phyloP scores from a whole-genome alignment of 2,329 filamentous ascomycete species.

The Orbilia oligospora region DNA sequence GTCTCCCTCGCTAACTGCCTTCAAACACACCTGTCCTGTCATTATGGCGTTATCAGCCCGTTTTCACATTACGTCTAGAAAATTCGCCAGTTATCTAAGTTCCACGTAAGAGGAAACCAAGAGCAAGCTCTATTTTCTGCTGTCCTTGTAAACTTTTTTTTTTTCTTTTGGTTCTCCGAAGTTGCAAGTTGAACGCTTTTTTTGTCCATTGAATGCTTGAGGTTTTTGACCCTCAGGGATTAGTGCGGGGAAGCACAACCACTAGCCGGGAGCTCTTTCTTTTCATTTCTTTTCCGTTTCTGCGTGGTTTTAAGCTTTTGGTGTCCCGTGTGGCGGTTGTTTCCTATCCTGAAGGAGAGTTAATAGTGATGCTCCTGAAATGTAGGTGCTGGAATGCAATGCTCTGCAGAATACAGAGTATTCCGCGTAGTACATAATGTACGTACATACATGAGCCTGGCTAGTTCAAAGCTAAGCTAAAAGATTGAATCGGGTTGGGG shows the following conservation, averaged over 20 bases:
- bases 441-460: background rate
- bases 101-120: conserved; percentile 33
- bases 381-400: conserved; percentile 10
- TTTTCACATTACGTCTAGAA: conserved; percentile 58
- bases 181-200: conserved; percentile 23
- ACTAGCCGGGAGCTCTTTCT: conserved; percentile 50
- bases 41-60: conserved; percentile 51
- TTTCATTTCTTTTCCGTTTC: conserved; percentile 27
- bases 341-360: conserved; percentile 3
- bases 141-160: conserved; percentile 3
- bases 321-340: conserved; percentile 21
- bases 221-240: conserved; percentile 40
- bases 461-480: background rate
- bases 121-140: conserved; percentile 21
- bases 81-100: conserved; percentile 55
- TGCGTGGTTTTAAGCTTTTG: conserved; percentile 35
- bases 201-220: conserved; percentile 3
- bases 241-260: conserved; percentile 54
- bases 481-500: background rate
- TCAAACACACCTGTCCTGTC: conserved; percentile 29
- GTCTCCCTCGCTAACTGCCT: conserved; percentile 10
- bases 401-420: conserved; percentile 9
- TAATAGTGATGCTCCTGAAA: background rate
- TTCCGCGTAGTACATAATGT: background rate
- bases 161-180: conserved; percentile 28